phyloP scores from a whole-genome alignment of 169 alveolate species.

The Toxoplasma gondii region DNA sequence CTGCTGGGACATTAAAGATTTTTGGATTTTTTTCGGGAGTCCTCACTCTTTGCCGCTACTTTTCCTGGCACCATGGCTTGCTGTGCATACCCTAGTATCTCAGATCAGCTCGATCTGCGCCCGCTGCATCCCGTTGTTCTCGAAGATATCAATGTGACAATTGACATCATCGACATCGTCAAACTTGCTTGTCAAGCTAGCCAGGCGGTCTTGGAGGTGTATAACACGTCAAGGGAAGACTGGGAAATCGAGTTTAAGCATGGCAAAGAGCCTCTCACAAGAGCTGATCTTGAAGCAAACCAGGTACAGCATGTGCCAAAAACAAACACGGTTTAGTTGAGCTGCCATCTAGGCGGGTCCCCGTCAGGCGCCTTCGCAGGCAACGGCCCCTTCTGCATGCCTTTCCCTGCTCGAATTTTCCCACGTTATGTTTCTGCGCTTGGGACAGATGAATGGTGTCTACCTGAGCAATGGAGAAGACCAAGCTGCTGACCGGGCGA shows the following conservation, averaged over 20 bases:
- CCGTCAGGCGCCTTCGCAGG: too few relatives aligned
- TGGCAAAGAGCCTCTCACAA: slow-evolving; percentile 50
- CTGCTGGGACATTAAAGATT: too few relatives aligned
- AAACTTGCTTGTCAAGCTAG: background rate
- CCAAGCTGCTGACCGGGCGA: background rate
- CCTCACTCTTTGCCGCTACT: too few relatives aligned
- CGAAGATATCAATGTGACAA: background rate
- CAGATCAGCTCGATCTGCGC: background rate
- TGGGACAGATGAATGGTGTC: too few relatives aligned
- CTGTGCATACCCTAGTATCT: background rate
- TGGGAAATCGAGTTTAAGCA: slow-evolving; percentile 36
- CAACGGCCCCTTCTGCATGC: too few relatives aligned
- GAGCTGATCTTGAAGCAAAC: slow-evolving; percentile 64
- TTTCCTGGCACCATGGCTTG: background rate
- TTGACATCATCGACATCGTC: slow-evolving; percentile 6
- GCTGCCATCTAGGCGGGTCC: too few relatives aligned
- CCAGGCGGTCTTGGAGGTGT: slow-evolving; percentile 34
- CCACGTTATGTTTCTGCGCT: too few relatives aligned
- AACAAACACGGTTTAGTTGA: background rate
- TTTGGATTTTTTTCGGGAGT: too few relatives aligned
- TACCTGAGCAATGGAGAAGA: too few relatives aligned
- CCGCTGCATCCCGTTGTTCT: background rate
- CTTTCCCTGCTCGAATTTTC: too few relatives aligned
- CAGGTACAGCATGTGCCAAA: slow-evolving; percentile 38
- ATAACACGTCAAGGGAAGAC: slow-evolving; percentile 4